These are phyloP conservation scores for Candida michaelii DNA, from an alignment of 805 yeast species.

Conservation along the genomic window DNA sequence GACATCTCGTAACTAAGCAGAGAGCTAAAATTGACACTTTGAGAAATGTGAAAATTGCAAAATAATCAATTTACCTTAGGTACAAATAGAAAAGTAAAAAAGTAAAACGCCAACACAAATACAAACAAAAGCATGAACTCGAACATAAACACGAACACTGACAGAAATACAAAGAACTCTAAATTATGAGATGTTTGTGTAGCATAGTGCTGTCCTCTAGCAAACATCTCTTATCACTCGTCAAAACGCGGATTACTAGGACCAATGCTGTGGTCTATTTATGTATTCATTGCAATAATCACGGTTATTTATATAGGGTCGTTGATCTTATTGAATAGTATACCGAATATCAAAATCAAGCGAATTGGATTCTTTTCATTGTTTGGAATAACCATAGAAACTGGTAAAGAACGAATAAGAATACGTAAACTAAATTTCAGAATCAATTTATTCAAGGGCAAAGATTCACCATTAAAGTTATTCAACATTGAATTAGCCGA, in stretches of 20 bases:
- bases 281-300: background rate
- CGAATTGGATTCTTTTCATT: constrained; percentile 32
- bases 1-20: no score
- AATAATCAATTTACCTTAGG: no score
- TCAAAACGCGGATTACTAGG: background rate
- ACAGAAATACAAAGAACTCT: no score
- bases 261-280: constrained; percentile 3
- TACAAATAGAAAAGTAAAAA: no score
- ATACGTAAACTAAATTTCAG: constrained; percentile 21
- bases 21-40: no score
- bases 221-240: background rate
- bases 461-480: constrained; percentile 25
- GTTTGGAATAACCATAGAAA: constrained; percentile 23
- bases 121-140: no score
- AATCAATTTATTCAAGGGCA: constrained; percentile 22
- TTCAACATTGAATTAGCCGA: constrained; percentile 28
- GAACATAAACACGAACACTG: no score
- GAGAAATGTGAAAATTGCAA: no score
- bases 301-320: constrained; percentile 17
- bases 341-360: constrained; percentile 28
- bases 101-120: no score
- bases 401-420: constrained; percentile 15
- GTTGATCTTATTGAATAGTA: constrained; percentile 21
- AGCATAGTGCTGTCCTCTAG: no score
- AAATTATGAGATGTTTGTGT: no score